Evolutionary conservation across 345 rosid species (phyloP).

Genomic region (Eucalyptus pumila): DNA sequence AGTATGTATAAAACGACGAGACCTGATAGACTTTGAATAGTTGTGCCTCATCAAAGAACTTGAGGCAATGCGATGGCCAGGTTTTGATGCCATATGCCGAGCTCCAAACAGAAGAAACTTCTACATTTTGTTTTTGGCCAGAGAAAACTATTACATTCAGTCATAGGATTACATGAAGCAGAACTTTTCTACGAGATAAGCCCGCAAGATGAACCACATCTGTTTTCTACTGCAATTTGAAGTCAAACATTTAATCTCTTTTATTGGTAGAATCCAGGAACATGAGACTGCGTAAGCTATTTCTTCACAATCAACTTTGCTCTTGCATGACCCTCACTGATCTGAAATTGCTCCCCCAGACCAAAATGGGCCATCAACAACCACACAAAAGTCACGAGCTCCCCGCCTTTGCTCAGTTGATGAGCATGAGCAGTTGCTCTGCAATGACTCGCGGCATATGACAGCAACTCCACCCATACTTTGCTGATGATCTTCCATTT

Average conservation of each 20-base stretch:
- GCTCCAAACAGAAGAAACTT: neutral
- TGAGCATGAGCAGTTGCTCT: constrained; percentile 43
- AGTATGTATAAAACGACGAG: neutral
- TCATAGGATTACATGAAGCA: neutral
- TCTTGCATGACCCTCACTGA: constrained; percentile 39
- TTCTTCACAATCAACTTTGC: constrained; percentile 39
- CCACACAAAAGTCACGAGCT: constrained; percentile 52
- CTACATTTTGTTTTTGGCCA: neutral
- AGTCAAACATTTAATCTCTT: neutral
- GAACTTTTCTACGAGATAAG: neutral
- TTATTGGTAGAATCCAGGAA: neutral
- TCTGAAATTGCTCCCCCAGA: constrained; percentile 38
- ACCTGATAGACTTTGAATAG: neutral
- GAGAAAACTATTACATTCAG: neutral
- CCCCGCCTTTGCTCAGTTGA: constrained; percentile 52
- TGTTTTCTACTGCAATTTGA: neutral
- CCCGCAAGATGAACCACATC: neutral
- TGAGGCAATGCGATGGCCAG: neutral
- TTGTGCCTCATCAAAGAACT: neutral
- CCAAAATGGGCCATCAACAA: constrained; percentile 69
- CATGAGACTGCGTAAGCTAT: neutral
- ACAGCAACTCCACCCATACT: constrained; percentile 57
- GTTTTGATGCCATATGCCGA: neutral
- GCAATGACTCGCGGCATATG: constrained; percentile 50
- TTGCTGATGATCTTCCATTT: constrained; percentile 46